Base-by-base conservation (phyloP, 768 basidiomycete genomes). In the Russula foetens region DNA sequence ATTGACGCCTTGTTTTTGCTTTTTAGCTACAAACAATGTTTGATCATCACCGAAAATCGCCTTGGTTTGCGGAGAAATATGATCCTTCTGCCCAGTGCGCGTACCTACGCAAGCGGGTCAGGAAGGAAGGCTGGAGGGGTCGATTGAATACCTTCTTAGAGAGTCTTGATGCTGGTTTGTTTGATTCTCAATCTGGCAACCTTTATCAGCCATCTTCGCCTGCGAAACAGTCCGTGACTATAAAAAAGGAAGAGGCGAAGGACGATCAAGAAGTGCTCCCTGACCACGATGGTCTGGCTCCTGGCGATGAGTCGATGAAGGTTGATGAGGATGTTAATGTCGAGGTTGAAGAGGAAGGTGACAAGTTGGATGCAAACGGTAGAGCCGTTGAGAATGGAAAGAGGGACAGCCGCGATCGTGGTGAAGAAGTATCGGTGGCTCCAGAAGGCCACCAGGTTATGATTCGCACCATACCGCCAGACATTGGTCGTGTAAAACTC, bases 41-140 rank as follows among this genome's bases (percentile, higher is more conserved):
- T 80, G 89, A 97, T 35, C 89, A 92, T 74, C 95, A 98, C 77
- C 84, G 86, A 75, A 87, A 88, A 70, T 92, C 91, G n/a, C 88
- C 92, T 15, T 98, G 95, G 95, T 98, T 97, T 77, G 83, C 85
- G 58, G 95, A 98, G 79, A 91, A 92, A 73, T 98, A 98, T 76
- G 91, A 93, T 63, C 88, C 88, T 58, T 74, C 84, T 44, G 77
- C 82, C 53, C 87, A 91, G 67, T 83, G 81, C 69, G 79, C 82
- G 57, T 78, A 79, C 56, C 76, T 94, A 71, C 87, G 95, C 67
- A 78, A 78, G 63, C 81, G 92, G 66, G 83, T 93, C 63, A 83
- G 89, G 71, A 88, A 84, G 74, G 84, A 89, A 65, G 95, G 92
- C 28, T 90, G 93, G 87, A 84, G 80, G 71, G 85, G 85, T 48